Conservation (phyloP, 2,329 filamentous ascomycete species). For the Ceratocystis ficicola region DNA sequence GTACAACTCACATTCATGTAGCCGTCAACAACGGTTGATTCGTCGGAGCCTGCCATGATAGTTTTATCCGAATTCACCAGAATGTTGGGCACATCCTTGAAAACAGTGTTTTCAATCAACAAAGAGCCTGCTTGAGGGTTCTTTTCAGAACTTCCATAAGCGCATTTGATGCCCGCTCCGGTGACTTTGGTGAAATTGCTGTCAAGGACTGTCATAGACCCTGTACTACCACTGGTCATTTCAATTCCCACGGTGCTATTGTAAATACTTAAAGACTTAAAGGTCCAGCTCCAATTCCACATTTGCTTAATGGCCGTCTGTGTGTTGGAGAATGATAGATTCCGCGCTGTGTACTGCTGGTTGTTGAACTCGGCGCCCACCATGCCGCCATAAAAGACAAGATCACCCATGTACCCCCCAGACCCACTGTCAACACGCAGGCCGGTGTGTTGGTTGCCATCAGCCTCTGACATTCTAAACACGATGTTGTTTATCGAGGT, state of each 20-base stretch:
- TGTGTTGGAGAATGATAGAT: constrained; percentile 52
- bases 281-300: constrained; percentile 68
- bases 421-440: constrained; percentile 52
- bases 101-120: constrained; percentile 38
- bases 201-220: constrained; percentile 64
- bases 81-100: constrained; percentile 30
- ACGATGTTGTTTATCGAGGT: constrained; percentile 47
- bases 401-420: constrained; percentile 55
- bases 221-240: constrained; percentile 53
- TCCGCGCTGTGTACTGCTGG: constrained; percentile 61
- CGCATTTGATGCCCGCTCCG: constrained; percentile 16
- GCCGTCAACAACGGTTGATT: constrained; percentile 27
- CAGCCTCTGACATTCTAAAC: constrained; percentile 38
- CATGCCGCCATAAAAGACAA: constrained; percentile 58
- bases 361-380: constrained; percentile 48
- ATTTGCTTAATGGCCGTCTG: constrained; percentile 57
- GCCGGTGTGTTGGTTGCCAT: constrained; percentile 42
- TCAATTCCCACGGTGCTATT: constrained; percentile 55
- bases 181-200: constrained; percentile 43
- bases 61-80: constrained; percentile 32
- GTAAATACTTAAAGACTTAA: constrained; percentile 52
- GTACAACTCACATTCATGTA: constrained; percentile 22
- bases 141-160: constrained; percentile 51
- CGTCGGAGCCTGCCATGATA: constrained; percentile 30
- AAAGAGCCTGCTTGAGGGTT: constrained; percentile 34